phyloP scores from a whole-genome alignment of 2,329 filamentous ascomycete genomes.

The Verticillium klebahnii region DNA sequence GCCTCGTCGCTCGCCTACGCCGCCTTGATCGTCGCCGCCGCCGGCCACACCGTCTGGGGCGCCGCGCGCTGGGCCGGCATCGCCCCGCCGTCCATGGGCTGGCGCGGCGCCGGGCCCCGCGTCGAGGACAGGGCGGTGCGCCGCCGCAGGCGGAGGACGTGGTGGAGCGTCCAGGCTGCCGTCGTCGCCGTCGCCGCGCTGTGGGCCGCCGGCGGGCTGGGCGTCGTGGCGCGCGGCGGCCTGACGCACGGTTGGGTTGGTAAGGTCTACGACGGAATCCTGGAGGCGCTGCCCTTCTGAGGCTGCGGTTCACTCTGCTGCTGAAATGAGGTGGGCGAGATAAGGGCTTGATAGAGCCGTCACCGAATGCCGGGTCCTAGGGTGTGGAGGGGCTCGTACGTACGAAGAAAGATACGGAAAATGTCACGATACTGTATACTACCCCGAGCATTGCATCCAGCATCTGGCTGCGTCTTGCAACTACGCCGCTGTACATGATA shows the following conservation, averaged over 20 bases:
- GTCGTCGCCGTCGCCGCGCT: conserved; percentile 52
- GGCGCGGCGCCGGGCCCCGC: conserved; percentile 34
- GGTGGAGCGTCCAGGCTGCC: conserved; percentile 67
- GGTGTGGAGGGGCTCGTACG: no score
- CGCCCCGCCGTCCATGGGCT: conserved; percentile 52
- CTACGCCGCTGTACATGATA: no score
- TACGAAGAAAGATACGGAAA: no score
- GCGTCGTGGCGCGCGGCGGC: conserved; percentile 70
- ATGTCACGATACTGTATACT: not conserved
- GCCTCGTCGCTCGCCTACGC: conserved; percentile 66
- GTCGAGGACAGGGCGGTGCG: conserved; percentile 45
- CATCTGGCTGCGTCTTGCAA: not conserved
- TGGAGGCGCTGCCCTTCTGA: conserved; percentile 18
- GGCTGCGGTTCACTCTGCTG: not conserved
- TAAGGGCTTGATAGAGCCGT: no score
- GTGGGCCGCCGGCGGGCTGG: conserved; percentile 82
- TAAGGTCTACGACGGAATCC: conserved; percentile 73
- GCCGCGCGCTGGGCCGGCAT: conserved; percentile 75
- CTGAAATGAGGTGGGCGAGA: no score
- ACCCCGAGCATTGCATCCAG: not conserved
- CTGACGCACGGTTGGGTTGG: conserved; percentile 72
- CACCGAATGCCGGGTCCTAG: no score
- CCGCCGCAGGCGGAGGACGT: conserved; percentile 56
- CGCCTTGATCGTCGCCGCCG: conserved; percentile 61
- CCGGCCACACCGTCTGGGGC: conserved; percentile 80